A percentile compares a stretch with the other conserved stretches of the same genome.
Conservation (phyloP, 129 eudicot genomes). For the Logfia minima region DNA sequence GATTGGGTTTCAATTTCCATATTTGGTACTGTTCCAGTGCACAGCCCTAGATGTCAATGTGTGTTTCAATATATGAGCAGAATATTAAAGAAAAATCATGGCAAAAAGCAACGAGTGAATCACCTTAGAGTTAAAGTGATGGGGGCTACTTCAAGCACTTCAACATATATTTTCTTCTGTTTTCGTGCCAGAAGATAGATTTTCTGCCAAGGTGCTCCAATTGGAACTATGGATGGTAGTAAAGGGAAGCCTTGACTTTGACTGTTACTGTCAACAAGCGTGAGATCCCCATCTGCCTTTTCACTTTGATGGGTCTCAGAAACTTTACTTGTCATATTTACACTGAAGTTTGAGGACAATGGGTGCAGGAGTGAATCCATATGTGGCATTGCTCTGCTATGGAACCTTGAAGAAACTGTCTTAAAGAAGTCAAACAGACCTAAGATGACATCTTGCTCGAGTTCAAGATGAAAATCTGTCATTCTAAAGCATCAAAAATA, state of each 20-base stretch:
- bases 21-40: neutral
- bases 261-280: constrained; percentile 30
- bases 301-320: constrained; percentile 28
- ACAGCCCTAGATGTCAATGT: neutral
- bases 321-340: constrained; percentile 28
- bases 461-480: constrained; percentile 83
- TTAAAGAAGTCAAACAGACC: constrained; percentile 62
- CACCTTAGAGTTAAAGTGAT: constrained; percentile 85
- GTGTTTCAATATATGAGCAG: neutral
- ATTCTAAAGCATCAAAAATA: constrained; percentile 52
- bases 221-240: constrained; percentile 61
- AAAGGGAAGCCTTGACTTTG: constrained; percentile 31
- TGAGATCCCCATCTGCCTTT: constrained; percentile 30
- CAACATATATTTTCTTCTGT: constrained; percentile 86
- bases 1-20: neutral
- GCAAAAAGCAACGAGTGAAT: constrained; percentile 7
- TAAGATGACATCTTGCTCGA: constrained; percentile 90
- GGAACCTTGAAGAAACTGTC: constrained; percentile 57
- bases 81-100: constrained; percentile 7
- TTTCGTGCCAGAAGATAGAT: constrained; percentile 69
- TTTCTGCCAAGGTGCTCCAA: constrained; percentile 99
- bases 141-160: constrained; percentile 79
- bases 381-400: constrained; percentile 40
- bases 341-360: constrained; percentile 44
- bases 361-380: constrained; percentile 41